Conservation (phyloP, 2,329 filamentous ascomycete genomes). For the Metarhizium album region DNA sequence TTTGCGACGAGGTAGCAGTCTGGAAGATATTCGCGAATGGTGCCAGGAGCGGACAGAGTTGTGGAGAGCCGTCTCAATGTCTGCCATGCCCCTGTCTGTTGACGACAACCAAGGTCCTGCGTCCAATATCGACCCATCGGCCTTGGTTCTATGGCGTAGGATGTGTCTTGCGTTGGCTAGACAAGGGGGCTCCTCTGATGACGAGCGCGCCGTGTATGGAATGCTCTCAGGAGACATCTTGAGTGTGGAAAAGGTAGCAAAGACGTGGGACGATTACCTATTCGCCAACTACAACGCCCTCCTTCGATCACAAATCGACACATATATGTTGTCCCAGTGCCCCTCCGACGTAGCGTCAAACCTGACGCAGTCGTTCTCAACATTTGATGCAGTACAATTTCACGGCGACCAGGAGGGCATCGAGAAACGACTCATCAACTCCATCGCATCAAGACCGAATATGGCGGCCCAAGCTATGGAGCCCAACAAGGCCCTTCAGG, state of each 20-base stretch:
- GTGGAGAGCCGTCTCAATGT: constrained; percentile 80
- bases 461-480: constrained; percentile 48
- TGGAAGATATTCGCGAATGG: constrained; percentile 71
- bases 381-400: constrained; percentile 55
- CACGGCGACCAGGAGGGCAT: constrained; percentile 44
- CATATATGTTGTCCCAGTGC: constrained; percentile 49
- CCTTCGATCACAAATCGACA: constrained; percentile 68
- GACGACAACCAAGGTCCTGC: constrained; percentile 28
- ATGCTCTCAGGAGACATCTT: constrained; percentile 75
- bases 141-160: constrained; percentile 60
- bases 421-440: constrained; percentile 48
- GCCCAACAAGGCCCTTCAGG: constrained; percentile 66
- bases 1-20: constrained; percentile 69
- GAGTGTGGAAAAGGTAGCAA: constrained; percentile 66
- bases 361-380: constrained; percentile 47
- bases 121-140: constrained; percentile 26
- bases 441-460: constrained; percentile 44
- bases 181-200: constrained; percentile 58
- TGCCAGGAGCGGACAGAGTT: constrained; percentile 75
- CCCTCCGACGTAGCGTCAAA: constrained; percentile 41
- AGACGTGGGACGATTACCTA: constrained; percentile 75
- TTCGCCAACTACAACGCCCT: constrained; percentile 85
- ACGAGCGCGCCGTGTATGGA: constrained; percentile 84
- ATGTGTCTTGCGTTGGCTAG: constrained; percentile 65
- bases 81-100: constrained; percentile 52